A percentile compares a stretch with the other conserved stretches of the same genome.
phyloP scores from a whole-genome alignment of 306 rosid genomes.

The Parietaria judaica region DNA sequence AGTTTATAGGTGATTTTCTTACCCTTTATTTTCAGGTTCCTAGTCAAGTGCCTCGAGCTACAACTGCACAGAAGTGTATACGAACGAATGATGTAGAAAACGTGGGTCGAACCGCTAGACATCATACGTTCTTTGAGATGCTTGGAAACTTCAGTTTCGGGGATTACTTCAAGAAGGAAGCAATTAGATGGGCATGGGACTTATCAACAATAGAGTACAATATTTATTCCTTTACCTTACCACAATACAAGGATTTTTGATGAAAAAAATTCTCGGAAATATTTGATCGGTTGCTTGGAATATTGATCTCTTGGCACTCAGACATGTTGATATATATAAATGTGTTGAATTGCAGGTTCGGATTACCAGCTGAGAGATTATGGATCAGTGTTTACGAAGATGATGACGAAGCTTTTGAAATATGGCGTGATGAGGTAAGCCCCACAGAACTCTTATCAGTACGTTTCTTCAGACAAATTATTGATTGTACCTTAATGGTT shows the following conservation, averaged over 20 bases:
- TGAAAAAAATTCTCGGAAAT: too few species aligned
- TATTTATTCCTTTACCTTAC: neutral
- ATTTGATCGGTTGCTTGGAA: too few species aligned
- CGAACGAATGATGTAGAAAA: constrained; percentile 85
- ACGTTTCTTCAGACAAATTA: neutral
- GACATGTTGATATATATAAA: neutral
- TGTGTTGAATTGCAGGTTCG: constrained; percentile 38
- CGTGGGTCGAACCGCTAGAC: constrained; percentile 80
- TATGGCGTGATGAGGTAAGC: constrained; percentile 74
- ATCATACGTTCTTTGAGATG: constrained; percentile 94
- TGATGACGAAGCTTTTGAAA: constrained; percentile 69
- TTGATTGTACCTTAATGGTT: neutral
- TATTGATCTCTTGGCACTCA: neutral
- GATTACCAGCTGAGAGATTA: constrained; percentile 56
- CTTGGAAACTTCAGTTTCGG: constrained; percentile 98
- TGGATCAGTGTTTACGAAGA: constrained; percentile 84
- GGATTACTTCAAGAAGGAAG: constrained; percentile 91
- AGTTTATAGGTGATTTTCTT: neutral
- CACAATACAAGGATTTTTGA: too few species aligned
- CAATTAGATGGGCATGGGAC: constrained; percentile 94
- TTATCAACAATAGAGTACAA: constrained; percentile 75
- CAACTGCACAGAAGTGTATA: constrained; percentile 84
- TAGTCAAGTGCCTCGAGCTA: constrained; percentile 58
- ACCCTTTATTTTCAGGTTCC: constrained; percentile 39
- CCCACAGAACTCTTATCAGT: constrained; percentile 1